Conservation (phyloP, 2,329 filamentous ascomycete genomes). For the Tolypocladium nubicola region DNA sequence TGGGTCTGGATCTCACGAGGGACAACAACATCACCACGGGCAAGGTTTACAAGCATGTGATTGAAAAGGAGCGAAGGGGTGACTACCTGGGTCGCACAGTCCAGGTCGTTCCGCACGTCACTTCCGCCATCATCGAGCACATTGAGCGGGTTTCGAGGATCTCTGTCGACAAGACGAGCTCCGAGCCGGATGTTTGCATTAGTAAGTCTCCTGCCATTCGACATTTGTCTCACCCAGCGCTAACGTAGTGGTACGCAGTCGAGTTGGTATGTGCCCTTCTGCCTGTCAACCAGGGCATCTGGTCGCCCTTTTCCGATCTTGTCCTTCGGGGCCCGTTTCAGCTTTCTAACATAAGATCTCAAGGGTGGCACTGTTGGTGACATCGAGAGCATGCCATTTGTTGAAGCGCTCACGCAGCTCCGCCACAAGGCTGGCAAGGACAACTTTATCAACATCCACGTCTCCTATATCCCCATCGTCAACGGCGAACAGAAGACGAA, state of each 20-base stretch:
- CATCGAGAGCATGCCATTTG: conserved; percentile 79
- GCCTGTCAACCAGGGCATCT: not conserved
- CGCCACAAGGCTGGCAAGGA: conserved; percentile 59
- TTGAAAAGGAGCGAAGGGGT: conserved; percentile 54
- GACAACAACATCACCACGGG: conserved; percentile 97
- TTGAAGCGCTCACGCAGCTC: conserved; percentile 77
- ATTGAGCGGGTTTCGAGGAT: conserved; percentile 77
- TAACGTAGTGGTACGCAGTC: conserved; percentile 16
- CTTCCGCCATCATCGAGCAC: conserved; percentile 86
- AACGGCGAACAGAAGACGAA: conserved; percentile 84
- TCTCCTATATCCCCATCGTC: conserved; percentile 65
- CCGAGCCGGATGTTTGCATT: conserved; percentile 86
- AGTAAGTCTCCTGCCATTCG: conserved; percentile 38
- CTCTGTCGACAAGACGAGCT: conserved; percentile 74
- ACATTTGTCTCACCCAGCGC: conserved; percentile 1
- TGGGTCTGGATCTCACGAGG: conserved; percentile 68
- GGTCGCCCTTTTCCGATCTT: not conserved
- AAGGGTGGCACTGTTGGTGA: conserved; percentile 57
- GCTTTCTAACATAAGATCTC: not conserved
- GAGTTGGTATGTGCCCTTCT: conserved; percentile 19
- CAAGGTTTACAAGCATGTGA: conserved; percentile 87
- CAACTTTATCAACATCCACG: conserved; percentile 84
- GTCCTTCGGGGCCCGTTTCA: not conserved
- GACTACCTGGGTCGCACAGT: conserved; percentile 85
- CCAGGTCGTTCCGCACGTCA: conserved; percentile 88